phyloP scores from a whole-genome alignment of 352 stramenopile species.

The Phytopythium aichiense region DNA sequence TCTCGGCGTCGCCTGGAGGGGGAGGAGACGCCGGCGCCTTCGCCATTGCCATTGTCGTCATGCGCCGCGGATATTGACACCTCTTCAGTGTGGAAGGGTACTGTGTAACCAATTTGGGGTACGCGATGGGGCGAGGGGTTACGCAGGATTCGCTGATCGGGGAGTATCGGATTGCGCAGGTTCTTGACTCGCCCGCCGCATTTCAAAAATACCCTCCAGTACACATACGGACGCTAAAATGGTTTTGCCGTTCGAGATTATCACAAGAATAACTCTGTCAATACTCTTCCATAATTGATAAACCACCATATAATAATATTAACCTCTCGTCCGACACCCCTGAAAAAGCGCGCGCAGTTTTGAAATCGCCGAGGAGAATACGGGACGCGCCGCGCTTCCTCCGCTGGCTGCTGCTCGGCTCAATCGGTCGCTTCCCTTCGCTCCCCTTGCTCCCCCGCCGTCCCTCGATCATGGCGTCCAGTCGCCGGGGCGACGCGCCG shows the following conservation, averaged over 20 bases:
- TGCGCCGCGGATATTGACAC: background rate
- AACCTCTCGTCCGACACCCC: background rate
- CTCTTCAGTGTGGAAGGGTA: background rate
- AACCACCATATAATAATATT: background rate
- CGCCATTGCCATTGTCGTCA: background rate
- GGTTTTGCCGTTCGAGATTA: too few relatives aligned
- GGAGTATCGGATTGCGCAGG: background rate
- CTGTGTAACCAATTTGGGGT: background rate
- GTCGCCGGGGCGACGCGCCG: background rate
- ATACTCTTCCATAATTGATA: background rate
- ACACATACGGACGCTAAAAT: background rate
- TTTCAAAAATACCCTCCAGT: background rate
- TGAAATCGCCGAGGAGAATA: background rate
- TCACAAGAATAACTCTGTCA: background rate
- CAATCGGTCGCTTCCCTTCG: background rate
- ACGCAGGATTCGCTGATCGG: background rate
- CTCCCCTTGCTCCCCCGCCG: background rate
- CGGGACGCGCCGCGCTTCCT: background rate
- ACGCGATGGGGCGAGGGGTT: background rate
- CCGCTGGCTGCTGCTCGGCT: background rate
- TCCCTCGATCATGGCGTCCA: background rate
- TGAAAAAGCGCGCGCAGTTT: slow-evolving; percentile 1
- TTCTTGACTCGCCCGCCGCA: background rate
- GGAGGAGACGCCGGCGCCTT: background rate
- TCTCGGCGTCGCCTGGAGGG: background rate